phyloP scores from a whole-genome alignment of 768 basidiomycete species.

The Termitomyces sp. region DNA sequence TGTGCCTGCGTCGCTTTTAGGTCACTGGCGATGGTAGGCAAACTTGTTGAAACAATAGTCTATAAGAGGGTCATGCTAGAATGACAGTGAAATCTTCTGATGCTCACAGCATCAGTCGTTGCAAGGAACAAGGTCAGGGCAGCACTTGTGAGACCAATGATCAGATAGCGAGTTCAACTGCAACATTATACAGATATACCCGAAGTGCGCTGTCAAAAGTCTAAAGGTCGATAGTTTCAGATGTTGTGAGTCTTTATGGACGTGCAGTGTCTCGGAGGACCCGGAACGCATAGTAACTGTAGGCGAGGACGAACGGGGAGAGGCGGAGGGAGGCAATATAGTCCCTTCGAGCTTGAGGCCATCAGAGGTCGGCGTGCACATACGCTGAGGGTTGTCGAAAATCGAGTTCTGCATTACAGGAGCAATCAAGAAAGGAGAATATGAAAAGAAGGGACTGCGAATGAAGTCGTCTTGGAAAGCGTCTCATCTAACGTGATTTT shows the following conservation, averaged over 20 bases:
- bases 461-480: conserved; percentile 3
- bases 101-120: conserved; percentile 76
- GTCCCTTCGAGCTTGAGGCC: conserved; percentile 2
- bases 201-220: conserved; percentile 62
- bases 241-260: conserved; percentile 13
- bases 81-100: background rate
- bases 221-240: conserved; percentile 46
- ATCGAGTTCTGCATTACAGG: conserved; percentile 4
- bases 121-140: conserved; percentile 80
- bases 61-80: conserved; percentile 13
- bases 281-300: conserved; percentile 23
- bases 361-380: background rate
- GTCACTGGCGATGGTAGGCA: conserved; percentile 75
- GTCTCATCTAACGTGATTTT: conserved; percentile 17
- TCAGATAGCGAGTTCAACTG: conserved; percentile 2
- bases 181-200: conserved; percentile 33
- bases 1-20: conserved; percentile 63
- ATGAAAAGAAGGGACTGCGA: background rate
- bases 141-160: conserved; percentile 40
- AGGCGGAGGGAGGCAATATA: background rate
- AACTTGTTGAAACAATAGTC: conserved; percentile 76
- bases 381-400: background rate
- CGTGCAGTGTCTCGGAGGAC: conserved; percentile 26
- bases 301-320: conserved; percentile 12
- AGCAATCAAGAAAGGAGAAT: background rate